A percentile compares a stretch with the other conserved stretches of the same genome.
Conservation (phyloP, 169 alveolate genomes). For the Eimeria acervulina region DNA sequence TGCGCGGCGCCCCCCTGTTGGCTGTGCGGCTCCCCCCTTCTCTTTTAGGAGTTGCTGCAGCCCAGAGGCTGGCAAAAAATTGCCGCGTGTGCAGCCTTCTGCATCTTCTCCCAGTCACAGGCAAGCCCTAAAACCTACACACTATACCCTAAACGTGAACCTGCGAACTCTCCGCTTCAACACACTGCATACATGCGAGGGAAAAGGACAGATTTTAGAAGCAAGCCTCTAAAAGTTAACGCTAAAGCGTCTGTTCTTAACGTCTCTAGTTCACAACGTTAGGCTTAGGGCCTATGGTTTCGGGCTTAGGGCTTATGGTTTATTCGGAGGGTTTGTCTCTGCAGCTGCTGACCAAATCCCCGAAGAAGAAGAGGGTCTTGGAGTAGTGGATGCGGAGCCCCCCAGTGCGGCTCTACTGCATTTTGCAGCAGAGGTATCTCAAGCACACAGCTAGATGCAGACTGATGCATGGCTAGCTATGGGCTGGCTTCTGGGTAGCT, state of each 20-base stretch:
- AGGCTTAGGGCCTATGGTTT: neutral
- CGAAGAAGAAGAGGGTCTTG: constrained; percentile 19
- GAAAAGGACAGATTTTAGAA: neutral
- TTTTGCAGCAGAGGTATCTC: constrained; percentile 54
- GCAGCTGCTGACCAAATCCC: constrained; percentile 54
- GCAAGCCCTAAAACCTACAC: neutral
- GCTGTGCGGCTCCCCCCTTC: constrained; percentile 57
- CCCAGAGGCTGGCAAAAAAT: neutral
- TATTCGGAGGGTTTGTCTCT: neutral
- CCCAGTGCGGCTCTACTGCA: constrained; percentile 70
- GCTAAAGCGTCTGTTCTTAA: too few relatives aligned
- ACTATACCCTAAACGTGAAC: neutral
- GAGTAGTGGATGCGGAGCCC: constrained; percentile 27
- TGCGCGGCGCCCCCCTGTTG: constrained; percentile 38
- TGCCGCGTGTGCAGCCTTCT: constrained; percentile 32
- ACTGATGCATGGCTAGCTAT: neutral
- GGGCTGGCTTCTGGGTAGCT: neutral
- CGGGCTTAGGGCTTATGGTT: neutral
- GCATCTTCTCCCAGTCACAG: constrained; percentile 49
- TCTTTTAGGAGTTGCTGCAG: neutral
- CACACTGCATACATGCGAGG: neutral
- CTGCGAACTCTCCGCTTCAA: neutral
- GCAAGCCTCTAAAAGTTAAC: too few relatives aligned
- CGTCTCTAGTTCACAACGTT: too few relatives aligned
- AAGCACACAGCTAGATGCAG: neutral